phyloP scores from a whole-genome alignment of 1,139 yeast species.

The Hansenula anomala region DNA sequence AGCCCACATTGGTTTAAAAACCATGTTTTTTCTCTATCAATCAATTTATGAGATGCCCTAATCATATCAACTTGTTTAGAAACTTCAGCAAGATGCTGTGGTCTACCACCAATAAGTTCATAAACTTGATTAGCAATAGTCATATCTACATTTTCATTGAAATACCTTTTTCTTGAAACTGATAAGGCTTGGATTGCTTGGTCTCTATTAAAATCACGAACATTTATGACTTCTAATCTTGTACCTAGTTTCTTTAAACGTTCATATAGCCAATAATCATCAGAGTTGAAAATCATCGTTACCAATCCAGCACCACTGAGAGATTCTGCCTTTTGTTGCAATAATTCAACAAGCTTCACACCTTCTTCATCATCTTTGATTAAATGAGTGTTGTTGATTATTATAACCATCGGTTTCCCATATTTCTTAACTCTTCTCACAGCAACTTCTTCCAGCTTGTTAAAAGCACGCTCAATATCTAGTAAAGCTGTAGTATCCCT shows the following conservation, averaged over 20 bases:
- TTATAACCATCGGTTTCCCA: slow-evolving; percentile 56
- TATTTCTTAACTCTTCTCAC: slow-evolving; percentile 38
- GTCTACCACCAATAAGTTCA: slow-evolving; percentile 76
- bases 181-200: slow-evolving; percentile 57
- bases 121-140: slow-evolving; percentile 51
- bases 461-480: slow-evolving; percentile 80
- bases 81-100: slow-evolving; percentile 76
- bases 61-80: slow-evolving; percentile 61
- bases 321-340: slow-evolving; percentile 81
- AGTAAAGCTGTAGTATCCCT: slow-evolving; percentile 78
- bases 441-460: slow-evolving; percentile 71
- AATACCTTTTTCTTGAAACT: slow-evolving; percentile 45
- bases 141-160: slow-evolving; percentile 34
- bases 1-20: slow-evolving; percentile 78
- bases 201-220: slow-evolving; percentile 55
- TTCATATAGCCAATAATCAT: slow-evolving; percentile 86
- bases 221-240: slow-evolving; percentile 66
- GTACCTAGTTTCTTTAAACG: slow-evolving; percentile 71
- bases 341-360: slow-evolving; percentile 60
- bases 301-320: slow-evolving; percentile 73
- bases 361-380: slow-evolving; percentile 71
- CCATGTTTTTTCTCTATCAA: slow-evolving; percentile 84
- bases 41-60: slow-evolving; percentile 62
- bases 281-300: slow-evolving; percentile 74
- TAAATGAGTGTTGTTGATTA: slow-evolving; percentile 72